Conservation (phyloP, 345 rosid species). For the Raphanus raphanistrum region DNA sequence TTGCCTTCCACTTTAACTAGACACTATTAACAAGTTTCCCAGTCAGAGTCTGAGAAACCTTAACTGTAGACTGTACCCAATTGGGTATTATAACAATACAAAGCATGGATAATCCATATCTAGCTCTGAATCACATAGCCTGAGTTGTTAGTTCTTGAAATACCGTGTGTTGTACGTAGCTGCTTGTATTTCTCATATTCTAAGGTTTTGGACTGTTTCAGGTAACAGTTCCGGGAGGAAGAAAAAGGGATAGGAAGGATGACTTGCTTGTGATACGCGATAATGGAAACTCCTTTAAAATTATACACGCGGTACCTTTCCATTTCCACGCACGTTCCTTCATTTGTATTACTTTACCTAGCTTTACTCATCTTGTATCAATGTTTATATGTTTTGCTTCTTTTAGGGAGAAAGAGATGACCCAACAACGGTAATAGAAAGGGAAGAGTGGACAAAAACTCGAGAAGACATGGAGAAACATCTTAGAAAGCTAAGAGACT, state of each 20-base stretch:
- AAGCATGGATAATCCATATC: neutral
- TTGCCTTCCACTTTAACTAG: neutral
- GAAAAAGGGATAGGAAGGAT: constrained; percentile 73
- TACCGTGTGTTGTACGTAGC: neutral
- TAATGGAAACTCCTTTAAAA: constrained; percentile 77
- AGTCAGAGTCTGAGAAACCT: neutral
- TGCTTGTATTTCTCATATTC: constrained; percentile 6
- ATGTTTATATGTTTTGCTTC: neutral
- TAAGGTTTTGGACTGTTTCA: constrained; percentile 33
- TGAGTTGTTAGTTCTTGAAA: constrained; percentile 8
- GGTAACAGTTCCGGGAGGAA: constrained; percentile 88
- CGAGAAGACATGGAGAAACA: constrained; percentile 89
- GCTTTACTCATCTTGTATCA: neutral
- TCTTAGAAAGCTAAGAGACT: constrained; percentile 86
- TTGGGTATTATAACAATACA: neutral
- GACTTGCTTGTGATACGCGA: constrained; percentile 88
- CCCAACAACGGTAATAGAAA: constrained; percentile 75
- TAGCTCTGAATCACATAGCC: constrained; percentile 5
- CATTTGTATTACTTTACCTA: neutral
- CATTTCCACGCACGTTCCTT: neutral
- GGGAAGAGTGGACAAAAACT: constrained; percentile 79
- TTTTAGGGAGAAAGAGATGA: constrained; percentile 67
- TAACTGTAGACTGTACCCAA: neutral
- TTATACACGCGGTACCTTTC: constrained; percentile 56
- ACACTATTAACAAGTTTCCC: neutral